These are phyloP conservation scores for Tilletiaria anomala DNA, from an alignment of 1,284 basidiomycete species.

Conservation along the genomic window DNA sequence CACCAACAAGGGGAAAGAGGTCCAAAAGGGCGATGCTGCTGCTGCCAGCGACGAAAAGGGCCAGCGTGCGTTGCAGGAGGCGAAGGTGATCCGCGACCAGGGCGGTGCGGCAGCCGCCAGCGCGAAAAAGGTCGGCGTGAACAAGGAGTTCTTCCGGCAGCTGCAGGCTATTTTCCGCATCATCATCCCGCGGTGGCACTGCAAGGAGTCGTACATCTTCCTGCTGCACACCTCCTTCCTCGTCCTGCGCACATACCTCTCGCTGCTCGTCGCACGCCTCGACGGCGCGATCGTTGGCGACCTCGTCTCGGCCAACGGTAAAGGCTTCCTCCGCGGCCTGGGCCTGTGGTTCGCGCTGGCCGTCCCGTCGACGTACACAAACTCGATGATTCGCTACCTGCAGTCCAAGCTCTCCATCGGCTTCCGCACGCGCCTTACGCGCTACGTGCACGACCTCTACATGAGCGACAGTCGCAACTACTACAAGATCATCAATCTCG, in stretches of 20 bases:
- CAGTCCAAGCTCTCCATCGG: slow-evolving; percentile 77
- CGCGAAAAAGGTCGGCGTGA: slow-evolving; percentile 45
- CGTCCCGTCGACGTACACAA: slow-evolving; percentile 85
- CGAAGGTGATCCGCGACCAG: slow-evolving; percentile 20
- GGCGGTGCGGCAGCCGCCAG: slow-evolving; percentile 31
- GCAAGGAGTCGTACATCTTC: slow-evolving; percentile 62
- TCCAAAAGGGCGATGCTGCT: slow-evolving; percentile 8
- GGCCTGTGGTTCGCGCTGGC: slow-evolving; percentile 80
- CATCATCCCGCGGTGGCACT: slow-evolving; percentile 22
- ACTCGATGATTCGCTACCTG: slow-evolving; percentile 83
- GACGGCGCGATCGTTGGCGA: slow-evolving; percentile 83
- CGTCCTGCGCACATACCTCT: slow-evolving; percentile 68
- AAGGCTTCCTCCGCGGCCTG: slow-evolving; percentile 68
- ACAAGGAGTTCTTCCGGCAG: slow-evolving; percentile 60
- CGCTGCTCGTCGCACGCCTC: slow-evolving; percentile 70
- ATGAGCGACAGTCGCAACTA: slow-evolving; percentile 44
- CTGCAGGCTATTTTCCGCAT: slow-evolving; percentile 36
- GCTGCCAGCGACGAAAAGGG: slow-evolving; percentile 8
- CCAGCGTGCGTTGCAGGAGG: slow-evolving; percentile 13
- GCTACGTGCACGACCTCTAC: slow-evolving; percentile 86
- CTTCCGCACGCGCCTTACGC: slow-evolving; percentile 70
- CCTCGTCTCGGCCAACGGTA: slow-evolving; percentile 70
- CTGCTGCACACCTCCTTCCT: slow-evolving; percentile 73
- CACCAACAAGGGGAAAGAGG: slow-evolving; percentile 7
- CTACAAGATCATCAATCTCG: slow-evolving; percentile 42